Percentiles rank a stretch among this genome's conserved stretches.
Evolutionary conservation across 2,329 filamentous ascomycete species (phyloP).

Genomic region (Aspergillus pseudoterreus): DNA sequence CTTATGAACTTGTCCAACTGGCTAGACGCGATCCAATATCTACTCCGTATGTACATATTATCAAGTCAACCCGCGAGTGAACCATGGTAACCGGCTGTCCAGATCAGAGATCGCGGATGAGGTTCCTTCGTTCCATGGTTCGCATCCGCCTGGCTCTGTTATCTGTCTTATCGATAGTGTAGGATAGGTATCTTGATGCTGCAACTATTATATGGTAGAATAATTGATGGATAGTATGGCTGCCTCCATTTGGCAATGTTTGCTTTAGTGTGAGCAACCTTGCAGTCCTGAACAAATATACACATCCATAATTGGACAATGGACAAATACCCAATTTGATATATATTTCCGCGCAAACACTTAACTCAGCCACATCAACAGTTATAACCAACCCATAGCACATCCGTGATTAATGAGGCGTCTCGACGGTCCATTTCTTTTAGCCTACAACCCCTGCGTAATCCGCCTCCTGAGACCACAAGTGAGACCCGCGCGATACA

Average conservation of each 20-base stretch:
- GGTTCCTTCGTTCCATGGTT: constrained; percentile 17
- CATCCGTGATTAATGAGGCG: too few relatives aligned
- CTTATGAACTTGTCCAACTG: background rate
- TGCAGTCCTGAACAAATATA: too few relatives aligned
- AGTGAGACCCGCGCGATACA: background rate
- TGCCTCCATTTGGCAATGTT: too few relatives aligned
- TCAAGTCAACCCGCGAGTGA: constrained; percentile 1
- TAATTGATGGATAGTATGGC: too few relatives aligned
- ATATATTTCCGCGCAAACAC: background rate
- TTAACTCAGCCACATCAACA: too few relatives aligned
- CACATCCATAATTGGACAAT: too few relatives aligned
- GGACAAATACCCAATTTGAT: background rate
- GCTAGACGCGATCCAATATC: background rate
- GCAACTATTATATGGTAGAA: too few relatives aligned
- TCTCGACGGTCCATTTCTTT: too few relatives aligned
- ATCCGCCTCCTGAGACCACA: background rate
- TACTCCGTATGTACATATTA: background rate
- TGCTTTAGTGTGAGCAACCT: too few relatives aligned
- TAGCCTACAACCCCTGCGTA: background rate
- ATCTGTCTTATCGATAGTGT: background rate
- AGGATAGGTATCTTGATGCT: too few relatives aligned
- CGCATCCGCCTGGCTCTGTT: constrained; percentile 7
- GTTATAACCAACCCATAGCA: too few relatives aligned
- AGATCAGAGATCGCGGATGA: constrained; percentile 1
- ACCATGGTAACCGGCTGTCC: constrained; percentile 13